Percentiles rank a stretch among this genome's conserved stretches.
phyloP scores from a whole-genome alignment of 2,329 filamentous ascomycete species.

The Penicillium frequentans region DNA sequence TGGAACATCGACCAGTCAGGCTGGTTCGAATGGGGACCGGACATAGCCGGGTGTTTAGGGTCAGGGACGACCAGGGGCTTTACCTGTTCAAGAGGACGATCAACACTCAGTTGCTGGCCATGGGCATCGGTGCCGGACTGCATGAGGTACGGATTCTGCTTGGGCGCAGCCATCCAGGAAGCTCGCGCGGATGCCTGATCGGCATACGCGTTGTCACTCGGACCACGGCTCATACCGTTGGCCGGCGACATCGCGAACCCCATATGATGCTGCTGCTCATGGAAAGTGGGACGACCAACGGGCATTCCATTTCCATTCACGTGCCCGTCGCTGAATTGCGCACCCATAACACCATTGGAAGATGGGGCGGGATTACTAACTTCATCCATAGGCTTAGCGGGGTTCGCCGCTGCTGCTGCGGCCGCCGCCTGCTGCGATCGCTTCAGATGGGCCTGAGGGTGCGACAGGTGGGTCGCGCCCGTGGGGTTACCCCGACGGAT shows the following conservation, averaged over 20 bases:
- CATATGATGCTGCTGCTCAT: slow-evolving; percentile 39
- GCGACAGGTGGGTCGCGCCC: slow-evolving; percentile 88
- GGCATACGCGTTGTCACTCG: slow-evolving; percentile 35
- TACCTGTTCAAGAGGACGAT: slow-evolving; percentile 45
- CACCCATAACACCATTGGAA: slow-evolving; percentile 45
- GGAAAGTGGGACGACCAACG: slow-evolving; percentile 37
- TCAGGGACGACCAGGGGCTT: slow-evolving; percentile 42
- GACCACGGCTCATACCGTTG: slow-evolving; percentile 44
- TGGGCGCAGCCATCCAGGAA: slow-evolving; percentile 46
- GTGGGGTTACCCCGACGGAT: slow-evolving; percentile 94
- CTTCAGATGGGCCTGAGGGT: slow-evolving; percentile 86
- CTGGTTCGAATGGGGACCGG: slow-evolving; percentile 60
- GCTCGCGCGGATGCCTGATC: slow-evolving; percentile 40
- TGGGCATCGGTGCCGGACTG: slow-evolving; percentile 42
- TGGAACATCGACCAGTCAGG: slow-evolving; percentile 78
- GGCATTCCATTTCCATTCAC: slow-evolving; percentile 45
- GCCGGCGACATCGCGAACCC: slow-evolving; percentile 44
- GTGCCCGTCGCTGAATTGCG: slow-evolving; percentile 43
- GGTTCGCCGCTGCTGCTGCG: slow-evolving; percentile 39
- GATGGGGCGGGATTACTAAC: slow-evolving; percentile 46
- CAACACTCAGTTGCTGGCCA: slow-evolving; percentile 46
- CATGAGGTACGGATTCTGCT: slow-evolving; percentile 46
- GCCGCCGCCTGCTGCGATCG: slow-evolving; percentile 53
- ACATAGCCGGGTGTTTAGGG: slow-evolving; percentile 55
- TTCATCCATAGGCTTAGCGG: slow-evolving; percentile 46